Base-by-base conservation (phyloP, 2,329 filamentous ascomycete species). In the Arachnomyces sp. region DNA sequence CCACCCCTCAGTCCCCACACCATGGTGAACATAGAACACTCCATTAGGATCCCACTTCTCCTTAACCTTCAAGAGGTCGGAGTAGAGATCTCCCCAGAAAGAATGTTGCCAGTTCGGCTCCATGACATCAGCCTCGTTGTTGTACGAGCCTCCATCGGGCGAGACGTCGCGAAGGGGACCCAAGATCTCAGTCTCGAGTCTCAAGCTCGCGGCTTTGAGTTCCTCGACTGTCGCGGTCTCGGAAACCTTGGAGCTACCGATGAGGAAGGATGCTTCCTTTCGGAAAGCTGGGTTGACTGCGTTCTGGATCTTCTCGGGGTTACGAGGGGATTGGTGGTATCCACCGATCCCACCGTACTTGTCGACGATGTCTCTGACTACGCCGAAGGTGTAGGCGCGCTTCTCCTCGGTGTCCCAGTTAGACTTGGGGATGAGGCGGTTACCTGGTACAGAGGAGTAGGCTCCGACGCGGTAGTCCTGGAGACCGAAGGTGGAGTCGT, bases 1-100 rank as follows among this genome's bases (percentile, higher is more conserved):
- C 72, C 72, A 77, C n/a, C 49, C 48, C 43, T 77, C 74, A 43
- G 70, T 74, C 0, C 73, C 73, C 2, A 78, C 73, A 4, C 58
- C 68, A n/a, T 63, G 69, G 3, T 48, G 53, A 1, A 61, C 68
- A 43, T 73, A 77, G 40, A 78, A 72, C 5, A 77, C 42, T 2
- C 54, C 49, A 0, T 58, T 50, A 0, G 69, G 69, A 45, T 79
- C 75, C 47, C 68, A 76, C 50, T 64, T 68, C 28, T 59, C 50
- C 65, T 79, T 79, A 20, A 77, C 60, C 11, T 41, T 31, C 14
- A 48, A 52, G 32, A 61, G 38, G 1, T 50, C 49, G 1, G 31
- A 31, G 33, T 61, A 61, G 40, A 57, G 55, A 1, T 36, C 40
- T 5, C 55, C 57, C 15, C 56, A 60, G 40, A 59, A 60, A 0